phyloP scores from a whole-genome alignment of 352 stramenopile genomes.

The Phytophthora colocasiae region DNA sequence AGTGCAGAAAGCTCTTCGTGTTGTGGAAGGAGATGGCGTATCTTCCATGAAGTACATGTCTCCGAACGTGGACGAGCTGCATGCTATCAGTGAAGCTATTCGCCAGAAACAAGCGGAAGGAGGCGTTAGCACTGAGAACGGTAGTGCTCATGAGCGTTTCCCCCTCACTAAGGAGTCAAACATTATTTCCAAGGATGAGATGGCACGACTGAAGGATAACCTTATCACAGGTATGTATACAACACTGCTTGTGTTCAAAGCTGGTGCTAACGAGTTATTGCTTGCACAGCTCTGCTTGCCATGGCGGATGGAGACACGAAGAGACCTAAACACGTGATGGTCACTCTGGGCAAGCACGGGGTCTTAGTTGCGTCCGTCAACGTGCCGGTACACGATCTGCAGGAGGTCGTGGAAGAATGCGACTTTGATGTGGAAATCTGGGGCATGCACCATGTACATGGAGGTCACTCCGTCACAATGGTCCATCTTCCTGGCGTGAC shows the following conservation, averaged over 20 bases:
- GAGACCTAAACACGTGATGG: conserved; percentile 71
- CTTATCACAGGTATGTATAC: conserved; percentile 57
- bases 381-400: conserved; percentile 40
- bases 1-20: conserved; percentile 77
- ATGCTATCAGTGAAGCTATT: conserved; percentile 74
- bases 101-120: conserved; percentile 28
- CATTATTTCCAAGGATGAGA: conserved; percentile 50
- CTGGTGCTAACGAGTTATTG: conserved; percentile 8
- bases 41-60: conserved; percentile 73
- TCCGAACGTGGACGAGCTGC: conserved; percentile 79
- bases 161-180: conserved; percentile 52
- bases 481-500: conserved; percentile 68
- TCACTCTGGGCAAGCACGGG: conserved; percentile 82
- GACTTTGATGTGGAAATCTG: conserved; percentile 61
- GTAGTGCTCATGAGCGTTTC: conserved; percentile 51
- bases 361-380: conserved; percentile 77
- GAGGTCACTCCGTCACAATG: conserved; percentile 53
- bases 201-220: conserved; percentile 73
- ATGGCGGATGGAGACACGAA: conserved; percentile 64
- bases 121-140: conserved; percentile 25
- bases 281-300: conserved; percentile 54
- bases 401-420: conserved; percentile 31
- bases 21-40: conserved; percentile 59
- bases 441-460: conserved; percentile 60
- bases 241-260: background rate